Evolutionary conservation across 306 rosid species (phyloP).

Genomic region (Datisca glomerata): DNA sequence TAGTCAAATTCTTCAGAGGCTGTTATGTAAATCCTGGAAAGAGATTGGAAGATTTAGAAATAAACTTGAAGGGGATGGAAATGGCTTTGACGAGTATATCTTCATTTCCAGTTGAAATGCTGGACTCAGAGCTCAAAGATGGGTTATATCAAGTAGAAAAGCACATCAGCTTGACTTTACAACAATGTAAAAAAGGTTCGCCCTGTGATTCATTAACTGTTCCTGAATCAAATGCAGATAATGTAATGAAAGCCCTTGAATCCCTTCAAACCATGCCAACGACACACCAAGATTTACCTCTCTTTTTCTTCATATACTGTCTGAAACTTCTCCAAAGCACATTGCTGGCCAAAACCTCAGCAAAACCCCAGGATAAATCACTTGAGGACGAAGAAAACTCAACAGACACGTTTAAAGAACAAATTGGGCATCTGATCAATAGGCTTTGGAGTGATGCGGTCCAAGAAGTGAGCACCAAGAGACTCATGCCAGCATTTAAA

Average conservation of each 20-base stretch:
- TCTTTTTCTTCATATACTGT: slow-evolving; percentile 50
- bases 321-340: slow-evolving; percentile 28
- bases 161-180: slow-evolving; percentile 14
- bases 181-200: slow-evolving; percentile 11
- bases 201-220: slow-evolving; percentile 25
- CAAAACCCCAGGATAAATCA: neutral
- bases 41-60: slow-evolving; percentile 28
- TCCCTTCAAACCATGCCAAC: slow-evolving; percentile 36
- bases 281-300: slow-evolving; percentile 28
- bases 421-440: slow-evolving; percentile 1
- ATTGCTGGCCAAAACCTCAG: neutral
- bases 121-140: slow-evolving; percentile 21
- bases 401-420: neutral
- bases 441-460: slow-evolving; percentile 5
- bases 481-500: slow-evolving; percentile 29
- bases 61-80: slow-evolving; percentile 43
- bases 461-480: slow-evolving; percentile 9
- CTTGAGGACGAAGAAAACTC: neutral
- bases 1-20: slow-evolving; percentile 10
- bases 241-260: slow-evolving; percentile 22
- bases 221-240: slow-evolving; percentile 30
- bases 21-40: slow-evolving; percentile 11
- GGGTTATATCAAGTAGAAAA: slow-evolving; percentile 30
- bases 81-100: slow-evolving; percentile 28
- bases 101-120: slow-evolving; percentile 27